Percentiles rank a stretch among this genome's conserved stretches.
These are phyloP conservation scores for Capsella rubella DNA, from an alignment of 441 rosid species.

Conservation along the genomic window DNA sequence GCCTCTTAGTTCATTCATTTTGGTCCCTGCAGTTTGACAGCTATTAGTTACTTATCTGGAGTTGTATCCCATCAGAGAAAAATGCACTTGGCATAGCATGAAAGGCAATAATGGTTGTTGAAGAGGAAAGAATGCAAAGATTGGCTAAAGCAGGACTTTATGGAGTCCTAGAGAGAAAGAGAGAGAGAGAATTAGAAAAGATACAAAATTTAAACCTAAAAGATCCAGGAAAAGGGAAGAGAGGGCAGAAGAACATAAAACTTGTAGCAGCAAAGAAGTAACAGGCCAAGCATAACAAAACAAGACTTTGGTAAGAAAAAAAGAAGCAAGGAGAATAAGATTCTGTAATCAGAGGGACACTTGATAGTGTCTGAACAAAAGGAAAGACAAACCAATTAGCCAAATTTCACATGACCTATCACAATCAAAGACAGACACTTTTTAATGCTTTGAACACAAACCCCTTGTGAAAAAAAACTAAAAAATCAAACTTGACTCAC, in stretches of 20 bases:
- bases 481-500: conserved; percentile 19
- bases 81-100: background rate
- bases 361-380: conserved; percentile 38
- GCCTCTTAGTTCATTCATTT: conserved; percentile 63
- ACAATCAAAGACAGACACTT: conserved; percentile 48
- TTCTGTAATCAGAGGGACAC: conserved; percentile 39
- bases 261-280: conserved; percentile 28
- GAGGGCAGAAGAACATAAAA: conserved; percentile 30
- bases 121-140: background rate
- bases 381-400: conserved; percentile 40
- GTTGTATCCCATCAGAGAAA: background rate
- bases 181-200: no score
- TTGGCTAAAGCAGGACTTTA: conserved; percentile 2
- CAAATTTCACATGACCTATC: conserved; percentile 48
- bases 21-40: conserved; percentile 51
- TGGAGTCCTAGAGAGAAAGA: no score
- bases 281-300: conserved; percentile 33
- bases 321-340: conserved; percentile 36
- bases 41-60: conserved; percentile 6
- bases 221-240: conserved; percentile 26
- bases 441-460: conserved; percentile 25
- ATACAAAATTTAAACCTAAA: background rate
- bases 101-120: conserved; percentile 16
- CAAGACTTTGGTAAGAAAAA: conserved; percentile 37
- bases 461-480: conserved; percentile 11